A percentile compares a stretch with the other conserved stretches of the same genome.
These are phyloP conservation scores for Alternaria sp. DNA, from an alignment of 2,329 filamentous ascomycete species.

Conservation along the genomic window DNA sequence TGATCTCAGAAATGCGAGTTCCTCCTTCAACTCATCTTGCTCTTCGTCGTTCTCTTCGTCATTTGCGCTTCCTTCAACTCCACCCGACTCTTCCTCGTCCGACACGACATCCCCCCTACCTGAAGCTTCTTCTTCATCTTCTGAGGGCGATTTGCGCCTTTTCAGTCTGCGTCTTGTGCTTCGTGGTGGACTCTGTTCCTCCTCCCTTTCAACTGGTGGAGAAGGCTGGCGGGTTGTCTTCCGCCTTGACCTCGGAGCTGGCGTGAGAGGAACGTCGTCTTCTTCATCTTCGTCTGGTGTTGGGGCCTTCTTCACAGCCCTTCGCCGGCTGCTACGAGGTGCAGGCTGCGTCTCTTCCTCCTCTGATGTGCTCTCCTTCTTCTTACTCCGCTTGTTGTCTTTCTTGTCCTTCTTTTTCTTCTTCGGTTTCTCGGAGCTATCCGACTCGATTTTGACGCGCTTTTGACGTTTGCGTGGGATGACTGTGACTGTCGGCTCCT, in stretches of 20 bases:
- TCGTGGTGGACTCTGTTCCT: slow-evolving; percentile 11
- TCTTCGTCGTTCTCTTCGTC: slow-evolving; percentile 29
- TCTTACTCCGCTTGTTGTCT: slow-evolving; percentile 1
- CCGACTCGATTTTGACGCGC: slow-evolving; percentile 5
- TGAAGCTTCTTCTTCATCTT: slow-evolving; percentile 10
- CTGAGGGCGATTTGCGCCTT: slow-evolving; percentile 10
- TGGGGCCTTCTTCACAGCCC: slow-evolving; percentile 6
- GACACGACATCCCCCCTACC: slow-evolving; percentile 26
- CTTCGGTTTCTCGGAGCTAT: slow-evolving; percentile 7
- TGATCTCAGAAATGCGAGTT: slow-evolving; percentile 55
- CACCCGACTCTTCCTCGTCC: slow-evolving; percentile 24
- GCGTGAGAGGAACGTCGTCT: slow-evolving; percentile 7
- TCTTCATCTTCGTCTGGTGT: slow-evolving; percentile 13
- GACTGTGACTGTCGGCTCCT: slow-evolving; percentile 23
- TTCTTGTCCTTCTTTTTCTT: slow-evolving; percentile 8
- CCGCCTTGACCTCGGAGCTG: not conserved
- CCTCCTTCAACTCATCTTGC: slow-evolving; percentile 56
- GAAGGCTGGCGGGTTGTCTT: not conserved
- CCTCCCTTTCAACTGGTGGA: slow-evolving; percentile 12
- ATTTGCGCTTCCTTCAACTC: slow-evolving; percentile 8
- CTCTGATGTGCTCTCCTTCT: slow-evolving; percentile 3
- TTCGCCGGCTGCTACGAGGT: slow-evolving; percentile 17
- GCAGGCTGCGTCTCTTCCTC: slow-evolving; percentile 4
- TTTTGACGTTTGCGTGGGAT: slow-evolving; percentile 23
- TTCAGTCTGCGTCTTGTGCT: slow-evolving; percentile 14